Conservation (phyloP, 2,329 filamentous ascomycete species). For the Botryosphaeria dothidea region DNA sequence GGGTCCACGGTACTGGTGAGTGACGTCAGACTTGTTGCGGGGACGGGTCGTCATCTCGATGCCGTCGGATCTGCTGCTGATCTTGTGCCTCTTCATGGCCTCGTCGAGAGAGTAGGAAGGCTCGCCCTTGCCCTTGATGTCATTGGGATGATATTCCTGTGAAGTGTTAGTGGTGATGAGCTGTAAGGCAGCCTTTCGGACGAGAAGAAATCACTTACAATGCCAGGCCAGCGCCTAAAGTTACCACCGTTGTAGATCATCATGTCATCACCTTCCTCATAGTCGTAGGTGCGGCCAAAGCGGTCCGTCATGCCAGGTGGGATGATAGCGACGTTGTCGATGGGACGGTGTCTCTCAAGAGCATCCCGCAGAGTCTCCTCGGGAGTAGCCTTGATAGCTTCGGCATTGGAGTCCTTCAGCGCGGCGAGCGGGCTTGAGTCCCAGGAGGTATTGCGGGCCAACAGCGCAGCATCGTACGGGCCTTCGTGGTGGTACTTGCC, state of each 20-base stretch:
- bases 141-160: conserved; percentile 68
- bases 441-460: conserved; percentile 68
- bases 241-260: conserved; percentile 80
- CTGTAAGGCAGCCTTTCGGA: conserved; percentile 18
- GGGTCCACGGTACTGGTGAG: conserved; percentile 30
- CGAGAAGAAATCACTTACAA: conserved; percentile 57
- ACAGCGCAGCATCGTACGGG: conserved; percentile 81
- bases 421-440: conserved; percentile 73
- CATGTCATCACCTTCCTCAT: conserved; percentile 83
- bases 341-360: conserved; percentile 69
- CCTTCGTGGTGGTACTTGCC: conserved; percentile 83
- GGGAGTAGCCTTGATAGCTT: conserved; percentile 80
- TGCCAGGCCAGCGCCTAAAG: conserved; percentile 73
- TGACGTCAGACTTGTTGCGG: conserved; percentile 38
- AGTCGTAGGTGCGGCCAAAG: conserved; percentile 70
- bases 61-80: conserved; percentile 37
- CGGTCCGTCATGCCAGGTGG: conserved; percentile 71
- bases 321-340: conserved; percentile 78
- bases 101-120: conserved; percentile 72
- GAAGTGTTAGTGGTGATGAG: conserved; percentile 2
- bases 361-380: conserved; percentile 74
- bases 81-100: conserved; percentile 62
- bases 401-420: conserved; percentile 69
- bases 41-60: conserved; percentile 48
- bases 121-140: conserved; percentile 82